These are phyloP conservation scores for Fistulifera pelliculosa DNA, from an alignment of 108 stramenopile genomes.

Conservation along the genomic window DNA sequence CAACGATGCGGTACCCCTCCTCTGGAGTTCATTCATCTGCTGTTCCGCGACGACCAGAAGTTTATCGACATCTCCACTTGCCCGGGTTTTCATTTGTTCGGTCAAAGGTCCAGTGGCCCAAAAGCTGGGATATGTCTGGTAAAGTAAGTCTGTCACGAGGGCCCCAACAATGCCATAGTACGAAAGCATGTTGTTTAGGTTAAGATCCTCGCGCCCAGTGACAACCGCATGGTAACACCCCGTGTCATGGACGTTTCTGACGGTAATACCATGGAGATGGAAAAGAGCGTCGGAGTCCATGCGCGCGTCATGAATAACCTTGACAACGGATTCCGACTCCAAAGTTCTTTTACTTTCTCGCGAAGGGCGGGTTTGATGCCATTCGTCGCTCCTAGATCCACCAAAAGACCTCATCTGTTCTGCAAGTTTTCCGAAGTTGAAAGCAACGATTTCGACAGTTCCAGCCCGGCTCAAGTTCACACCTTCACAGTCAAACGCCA, in stretches of 20 bases:
- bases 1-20: conserved; percentile 1
- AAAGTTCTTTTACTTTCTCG: conserved; percentile 12
- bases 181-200: conserved; percentile 21
- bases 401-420: neutral
- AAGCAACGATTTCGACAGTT: conserved; percentile 22
- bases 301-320: conserved; percentile 35
- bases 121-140: conserved; percentile 25
- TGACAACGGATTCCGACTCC: conserved; percentile 15
- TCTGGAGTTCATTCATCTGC: conserved; percentile 10
- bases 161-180: conserved; percentile 18
- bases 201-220: conserved; percentile 6
- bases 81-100: conserved; percentile 20
- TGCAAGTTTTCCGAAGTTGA: conserved; percentile 11
- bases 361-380: neutral
- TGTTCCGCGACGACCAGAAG: conserved; percentile 16
- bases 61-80: conserved; percentile 19
- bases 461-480: conserved; percentile 23
- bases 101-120: conserved; percentile 22
- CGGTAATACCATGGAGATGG: conserved; percentile 22
- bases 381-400: neutral
- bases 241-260: conserved; percentile 35
- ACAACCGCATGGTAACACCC: conserved; percentile 18
- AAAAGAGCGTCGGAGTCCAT: conserved; percentile 36
- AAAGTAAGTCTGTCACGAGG: conserved; percentile 21
- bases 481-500: conserved; percentile 37